Percentiles rank a stretch among this genome's conserved stretches.
Conservation (phyloP, 768 basidiomycete genomes). For the Tricholoma bakamatsutake region DNA sequence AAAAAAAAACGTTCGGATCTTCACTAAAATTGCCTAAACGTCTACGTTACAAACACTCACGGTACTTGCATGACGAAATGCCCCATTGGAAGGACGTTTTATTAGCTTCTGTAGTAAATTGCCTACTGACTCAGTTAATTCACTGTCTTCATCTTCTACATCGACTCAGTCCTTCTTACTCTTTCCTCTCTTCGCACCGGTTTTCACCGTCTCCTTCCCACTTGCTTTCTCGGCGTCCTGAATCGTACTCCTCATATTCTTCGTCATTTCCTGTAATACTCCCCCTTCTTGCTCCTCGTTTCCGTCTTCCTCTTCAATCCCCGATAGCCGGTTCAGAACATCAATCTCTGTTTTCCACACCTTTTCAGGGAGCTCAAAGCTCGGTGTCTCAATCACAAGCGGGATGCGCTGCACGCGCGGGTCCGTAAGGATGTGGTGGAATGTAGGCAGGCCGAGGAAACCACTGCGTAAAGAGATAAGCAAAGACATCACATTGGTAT, state of each 20-base stretch:
- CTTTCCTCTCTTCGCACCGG: constrained; percentile 5
- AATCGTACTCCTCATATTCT: constrained; percentile 13
- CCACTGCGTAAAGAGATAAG: constrained; percentile 40
- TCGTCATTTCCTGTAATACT: constrained; percentile 10
- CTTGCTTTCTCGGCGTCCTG: constrained; percentile 5
- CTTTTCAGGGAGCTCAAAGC: constrained; percentile 50
- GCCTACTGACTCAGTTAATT: not conserved
- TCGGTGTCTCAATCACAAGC: constrained; percentile 78
- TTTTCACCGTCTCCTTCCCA: constrained; percentile 1
- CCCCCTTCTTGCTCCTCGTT: not conserved
- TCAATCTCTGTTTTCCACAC: constrained; percentile 74
- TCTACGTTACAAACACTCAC: too few species aligned
- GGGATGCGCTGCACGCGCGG: constrained; percentile 63
- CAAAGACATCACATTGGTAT: not conserved
- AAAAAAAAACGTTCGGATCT: too few species aligned
- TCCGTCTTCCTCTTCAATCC: constrained; percentile 1
- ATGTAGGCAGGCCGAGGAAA: constrained; percentile 55
- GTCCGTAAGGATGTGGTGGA: constrained; percentile 64
- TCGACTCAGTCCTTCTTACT: constrained; percentile 15
- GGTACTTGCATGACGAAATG: too few species aligned
- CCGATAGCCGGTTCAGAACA: constrained; percentile 44
- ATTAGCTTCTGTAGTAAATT: too few species aligned
- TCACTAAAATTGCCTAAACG: too few species aligned
- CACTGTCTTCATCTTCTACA: constrained; percentile 14
- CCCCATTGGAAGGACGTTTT: too few species aligned